Base-by-base conservation (phyloP, 768 basidiomycete genomes). In the Dacryopinax primogenitus region DNA sequence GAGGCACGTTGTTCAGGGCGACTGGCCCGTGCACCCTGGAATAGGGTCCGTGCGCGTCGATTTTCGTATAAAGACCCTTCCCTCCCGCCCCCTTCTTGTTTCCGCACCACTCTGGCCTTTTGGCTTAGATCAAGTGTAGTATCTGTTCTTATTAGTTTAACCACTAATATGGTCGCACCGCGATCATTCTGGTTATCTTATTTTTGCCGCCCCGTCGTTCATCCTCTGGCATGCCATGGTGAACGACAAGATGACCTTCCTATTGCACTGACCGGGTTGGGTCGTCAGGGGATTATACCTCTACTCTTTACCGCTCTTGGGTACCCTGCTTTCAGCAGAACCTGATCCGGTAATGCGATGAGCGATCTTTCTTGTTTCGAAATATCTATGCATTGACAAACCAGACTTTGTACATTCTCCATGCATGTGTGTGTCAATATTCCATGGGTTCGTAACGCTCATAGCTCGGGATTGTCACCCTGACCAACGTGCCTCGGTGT, bases 91-190 rank as follows among this genome's bases (percentile, higher is more conserved):
- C 51, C 13, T 58, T 28, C 51, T 21, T 11, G 51, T 58, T 67
- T 66, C 77, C 70, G 85, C 79, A 86, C 86, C 86, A 87, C 86
- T 88, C 86, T 87, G 86, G 86, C 86, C 87, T 88, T 86, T 88
- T 89, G 87, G 88, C 88, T 90, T 89, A 88, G 88, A 90, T 89
- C 87, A 89, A 89, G 88, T 90, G 88, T 90, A 89, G 88, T 90
- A 90, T 89, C 87, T 90, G 88, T 89, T 88, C 87, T 89, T 87
- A 84, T 84, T 78, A 83, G 80, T 74, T 74, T 74, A 74, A 75
- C 73, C 72, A 71, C 73, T 74, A 70, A 70, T 70, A 74, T 71
- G 69, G 70, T 66, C 66, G 66, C 73, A 71, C 69, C 66, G 73
- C 67, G 66, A 65, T 69, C 68, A 67, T 69, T 66, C 67, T 73